Evolutionary conservation across 176 grass and related monocot genomes (phyloP), one percentile per base, ranked within the genome.

Genomic region (Triticum timopheevii): DNA sequence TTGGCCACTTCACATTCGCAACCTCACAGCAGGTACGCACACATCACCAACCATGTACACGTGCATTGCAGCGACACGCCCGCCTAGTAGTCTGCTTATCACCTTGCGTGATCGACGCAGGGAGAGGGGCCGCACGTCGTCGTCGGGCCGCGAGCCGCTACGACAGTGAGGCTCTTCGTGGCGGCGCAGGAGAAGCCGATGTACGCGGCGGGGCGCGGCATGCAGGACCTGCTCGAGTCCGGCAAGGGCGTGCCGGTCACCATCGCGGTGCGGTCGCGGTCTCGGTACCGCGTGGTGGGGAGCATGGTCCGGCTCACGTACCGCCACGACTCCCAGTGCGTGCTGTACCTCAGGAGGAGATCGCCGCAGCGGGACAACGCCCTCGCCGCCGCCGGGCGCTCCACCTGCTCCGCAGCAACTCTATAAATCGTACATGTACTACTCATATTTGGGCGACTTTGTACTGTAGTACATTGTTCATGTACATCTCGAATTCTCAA

Each of bases 201-300:
- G 96, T 98, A 98, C 76, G 96, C 92, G 38, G 93, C 93, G 17
- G 93, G 93, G 0, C 88, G 93, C 4, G 83, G 69, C 61, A 98
- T 98, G 93, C 91, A 95, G 82, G 96, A 98, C 86, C 66, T 95
- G 90, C 86, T 98, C 23, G 84, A 86, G 61, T 87, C 93, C 1
- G 80, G 77, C 16, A 86, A 25, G 11, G 96, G 96, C 63, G 85
- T 95, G 78, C 88, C 83, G 4, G 50, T 98, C 8, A 34, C 91
- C 73, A 63, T 98, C 81, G 78, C 78, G 73, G 88, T 92, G 15
- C 80, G 78, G 75, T 78, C 90, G 30, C 82, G 64, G 61, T 94
- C 90, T 0, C 17, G 78, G 56, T 98, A 98, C 62, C 69, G 83
- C 30, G 88, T 95, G 19, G 90, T 94, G 10, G 82, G 88, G 54